phyloP scores from a whole-genome alignment of 768 basidiomycete species.

The Rhizopogon vulgaris region DNA sequence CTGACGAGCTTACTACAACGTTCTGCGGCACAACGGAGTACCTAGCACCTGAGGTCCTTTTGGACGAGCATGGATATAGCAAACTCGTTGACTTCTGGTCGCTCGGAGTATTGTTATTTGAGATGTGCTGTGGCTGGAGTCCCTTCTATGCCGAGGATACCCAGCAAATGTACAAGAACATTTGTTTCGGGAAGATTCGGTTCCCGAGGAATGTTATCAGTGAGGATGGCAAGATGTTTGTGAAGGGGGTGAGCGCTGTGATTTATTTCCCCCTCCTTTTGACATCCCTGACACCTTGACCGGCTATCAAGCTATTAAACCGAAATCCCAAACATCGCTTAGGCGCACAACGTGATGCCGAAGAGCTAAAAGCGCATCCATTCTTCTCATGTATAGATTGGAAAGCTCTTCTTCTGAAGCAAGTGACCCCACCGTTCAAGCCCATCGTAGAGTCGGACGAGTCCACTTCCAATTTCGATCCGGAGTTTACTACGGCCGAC shows the following conservation, averaged over 20 bases:
- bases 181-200: conserved; percentile 97
- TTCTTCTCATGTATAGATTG: conserved; percentile 94
- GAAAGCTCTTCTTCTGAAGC: conserved; percentile 77
- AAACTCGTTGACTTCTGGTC: conserved; percentile 99
- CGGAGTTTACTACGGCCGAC: conserved; percentile 94
- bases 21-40: conserved; percentile 99
- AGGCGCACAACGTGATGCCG: conserved; percentile 85
- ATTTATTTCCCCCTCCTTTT: conserved; percentile 7
- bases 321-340: conserved; percentile 97
- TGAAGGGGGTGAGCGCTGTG: conserved; percentile 78
- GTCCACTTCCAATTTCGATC: conserved; percentile 96
- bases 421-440: conserved; percentile 96
- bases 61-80: conserved; percentile 97
- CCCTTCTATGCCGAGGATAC: conserved; percentile 99
- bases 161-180: conserved; percentile 99
- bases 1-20: conserved; percentile 96
- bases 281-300: conserved; percentile 1
- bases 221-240: conserved; percentile 98
- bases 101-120: conserved; percentile 90
- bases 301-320: conserved; percentile 72
- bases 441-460: conserved; percentile 98
- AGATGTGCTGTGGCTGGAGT: conserved; percentile 99
- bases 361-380: conserved; percentile 90
- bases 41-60: conserved; percentile 95
- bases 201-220: conserved; percentile 96